Percentiles rank a stretch among this genome's conserved stretches.
These are phyloP conservation scores for Artomyces pyxidatus DNA, from an alignment of 768 basidiomycete genomes.

Conservation along the genomic window DNA sequence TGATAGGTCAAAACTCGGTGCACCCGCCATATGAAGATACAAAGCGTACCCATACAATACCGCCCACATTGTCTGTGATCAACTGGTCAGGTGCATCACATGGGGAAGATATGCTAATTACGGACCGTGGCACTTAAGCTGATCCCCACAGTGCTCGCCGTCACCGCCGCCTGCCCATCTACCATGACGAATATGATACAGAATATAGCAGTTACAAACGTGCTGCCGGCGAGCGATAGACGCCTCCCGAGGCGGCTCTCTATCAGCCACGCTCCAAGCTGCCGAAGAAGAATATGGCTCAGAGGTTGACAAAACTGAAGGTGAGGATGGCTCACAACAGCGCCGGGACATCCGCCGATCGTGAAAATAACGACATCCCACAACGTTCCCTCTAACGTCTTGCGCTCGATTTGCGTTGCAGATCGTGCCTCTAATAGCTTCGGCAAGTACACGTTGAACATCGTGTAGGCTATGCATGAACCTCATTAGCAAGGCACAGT, in stretches of 20 bases:
- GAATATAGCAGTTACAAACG: constrained; percentile 67
- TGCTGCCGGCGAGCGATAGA: constrained; percentile 67
- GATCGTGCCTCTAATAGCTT: constrained; percentile 67
- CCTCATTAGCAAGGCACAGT: constrained; percentile 4
- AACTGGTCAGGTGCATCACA: background rate
- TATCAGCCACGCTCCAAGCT: constrained; percentile 85
- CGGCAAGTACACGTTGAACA: constrained; percentile 91
- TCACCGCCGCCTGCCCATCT: constrained; percentile 46
- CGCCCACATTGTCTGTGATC: constrained; percentile 60
- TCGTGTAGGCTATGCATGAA: constrained; percentile 55
- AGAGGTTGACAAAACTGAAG: background rate
- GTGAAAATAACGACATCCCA: constrained; percentile 89
- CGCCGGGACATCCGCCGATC: constrained; percentile 76
- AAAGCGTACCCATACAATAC: constrained; percentile 62
- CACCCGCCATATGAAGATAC: constrained; percentile 6
- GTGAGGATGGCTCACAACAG: constrained; percentile 56
- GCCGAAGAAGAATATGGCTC: background rate
- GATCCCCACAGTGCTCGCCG: constrained; percentile 66
- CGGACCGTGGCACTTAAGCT: constrained; percentile 67
- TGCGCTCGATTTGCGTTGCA: constrained; percentile 22
- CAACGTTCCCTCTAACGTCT: constrained; percentile 52
- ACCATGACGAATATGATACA: constrained; percentile 64
- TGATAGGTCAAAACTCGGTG: no score
- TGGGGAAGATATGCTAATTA: constrained; percentile 13
- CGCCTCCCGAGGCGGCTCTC: constrained; percentile 62